Evolutionary conservation across 768 basidiomycete species (phyloP).

Genomic region (Jaapia argillacea): DNA sequence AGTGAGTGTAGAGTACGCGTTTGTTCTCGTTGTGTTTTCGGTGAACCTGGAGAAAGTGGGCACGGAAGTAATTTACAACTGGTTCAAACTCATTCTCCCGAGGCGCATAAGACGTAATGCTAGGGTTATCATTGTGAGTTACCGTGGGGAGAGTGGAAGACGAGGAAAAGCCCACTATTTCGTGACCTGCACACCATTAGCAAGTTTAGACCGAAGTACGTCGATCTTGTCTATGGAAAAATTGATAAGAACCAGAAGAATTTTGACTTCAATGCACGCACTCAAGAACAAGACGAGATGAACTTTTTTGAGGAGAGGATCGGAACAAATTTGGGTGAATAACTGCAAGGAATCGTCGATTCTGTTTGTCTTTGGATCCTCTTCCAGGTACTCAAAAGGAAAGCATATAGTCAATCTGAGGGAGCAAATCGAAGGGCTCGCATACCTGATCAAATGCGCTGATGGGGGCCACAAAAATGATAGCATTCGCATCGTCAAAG

Average conservation of each 20-base stretch:
- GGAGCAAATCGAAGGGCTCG: conserved; percentile 3
- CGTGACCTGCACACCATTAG: conserved; percentile 54
- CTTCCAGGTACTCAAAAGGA: conserved; percentile 58
- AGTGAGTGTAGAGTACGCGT: conserved; percentile 72
- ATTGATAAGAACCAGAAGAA: conserved; percentile 1
- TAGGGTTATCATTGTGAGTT: conserved; percentile 19
- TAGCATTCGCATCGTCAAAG: conserved; percentile 79
- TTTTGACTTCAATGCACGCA: conserved; percentile 15
- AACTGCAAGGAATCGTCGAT: conserved; percentile 78
- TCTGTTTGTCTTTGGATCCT: conserved; percentile 69
- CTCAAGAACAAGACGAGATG: conserved; percentile 71
- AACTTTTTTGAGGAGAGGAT: conserved; percentile 61
- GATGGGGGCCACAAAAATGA: conserved; percentile 82
- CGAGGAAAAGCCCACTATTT: conserved; percentile 49
- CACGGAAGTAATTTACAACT: conserved; percentile 79
- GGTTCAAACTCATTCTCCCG: conserved; percentile 75
- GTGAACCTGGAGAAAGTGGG: conserved; percentile 80
- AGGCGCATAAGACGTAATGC: conserved; percentile 75
- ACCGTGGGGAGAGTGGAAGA: conserved; percentile 7
- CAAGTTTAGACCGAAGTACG: conserved; percentile 61
- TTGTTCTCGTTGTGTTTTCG: conserved; percentile 70
- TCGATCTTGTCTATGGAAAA: conserved; percentile 40
- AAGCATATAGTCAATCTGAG: conserved; percentile 1
- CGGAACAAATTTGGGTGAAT: conserved; percentile 66
- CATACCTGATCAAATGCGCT: conserved; percentile 80